A percentile compares a stretch with the other conserved stretches of the same genome.
These are phyloP conservation scores for Alternaria brassicae DNA, from an alignment of 2,329 filamentous ascomycete genomes.

Conservation along the genomic window DNA sequence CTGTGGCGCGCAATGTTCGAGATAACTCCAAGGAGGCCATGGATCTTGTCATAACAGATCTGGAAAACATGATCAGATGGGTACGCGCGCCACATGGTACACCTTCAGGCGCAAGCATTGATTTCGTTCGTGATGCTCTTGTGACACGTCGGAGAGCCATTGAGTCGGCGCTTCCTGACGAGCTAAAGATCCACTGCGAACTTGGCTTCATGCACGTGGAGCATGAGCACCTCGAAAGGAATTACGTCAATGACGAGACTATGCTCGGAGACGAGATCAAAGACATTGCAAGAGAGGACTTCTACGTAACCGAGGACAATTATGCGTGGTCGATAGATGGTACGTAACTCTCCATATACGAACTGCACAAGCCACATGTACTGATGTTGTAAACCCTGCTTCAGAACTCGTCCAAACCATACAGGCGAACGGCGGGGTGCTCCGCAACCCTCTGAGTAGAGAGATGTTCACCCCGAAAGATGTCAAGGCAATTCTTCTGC, in stretches of 20 bases:
- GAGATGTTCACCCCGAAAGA: slow-evolving; percentile 48
- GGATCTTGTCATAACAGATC: slow-evolving; percentile 30
- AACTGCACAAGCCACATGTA: not conserved
- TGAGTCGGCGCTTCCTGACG: slow-evolving; percentile 33
- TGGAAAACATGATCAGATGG: slow-evolving; percentile 37
- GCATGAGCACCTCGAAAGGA: slow-evolving; percentile 44
- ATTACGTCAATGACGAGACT: slow-evolving; percentile 47
- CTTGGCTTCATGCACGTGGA: slow-evolving; percentile 47
- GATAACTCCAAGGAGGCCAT: slow-evolving; percentile 29
- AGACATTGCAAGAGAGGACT: slow-evolving; percentile 44
- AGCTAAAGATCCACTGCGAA: slow-evolving; percentile 36
- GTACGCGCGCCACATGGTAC: slow-evolving; percentile 25
- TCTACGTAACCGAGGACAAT: slow-evolving; percentile 50
- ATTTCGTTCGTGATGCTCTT: slow-evolving; percentile 35
- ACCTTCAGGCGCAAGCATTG: slow-evolving; percentile 21
- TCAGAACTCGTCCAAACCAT: slow-evolving; percentile 44
- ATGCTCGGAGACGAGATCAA: slow-evolving; percentile 44
- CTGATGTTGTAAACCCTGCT: slow-evolving; percentile 34
- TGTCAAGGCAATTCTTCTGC: slow-evolving; percentile 38
- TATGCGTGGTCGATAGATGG: slow-evolving; percentile 44
- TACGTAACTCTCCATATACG: not conserved
- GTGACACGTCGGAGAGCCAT: slow-evolving; percentile 37
- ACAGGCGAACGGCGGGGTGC: slow-evolving; percentile 38
- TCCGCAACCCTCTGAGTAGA: slow-evolving; percentile 45
- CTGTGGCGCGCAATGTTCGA: slow-evolving; percentile 34